Conservation (phyloP, 441 rosid species). For the Euphorbia corollata region DNA sequence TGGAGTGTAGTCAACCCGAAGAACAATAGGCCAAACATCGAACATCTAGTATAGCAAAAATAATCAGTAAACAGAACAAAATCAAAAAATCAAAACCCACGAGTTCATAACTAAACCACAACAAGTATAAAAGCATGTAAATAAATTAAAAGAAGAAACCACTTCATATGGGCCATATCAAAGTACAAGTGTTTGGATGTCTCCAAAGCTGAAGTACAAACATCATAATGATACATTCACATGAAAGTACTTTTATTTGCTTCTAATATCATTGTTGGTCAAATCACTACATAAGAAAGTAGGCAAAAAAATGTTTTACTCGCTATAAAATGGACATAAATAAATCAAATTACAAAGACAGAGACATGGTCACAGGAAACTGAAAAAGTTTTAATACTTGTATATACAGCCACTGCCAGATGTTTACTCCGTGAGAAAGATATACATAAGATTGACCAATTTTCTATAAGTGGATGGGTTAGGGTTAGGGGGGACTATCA, state of each 20-base stretch:
- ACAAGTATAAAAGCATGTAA: not conserved
- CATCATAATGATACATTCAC: not conserved
- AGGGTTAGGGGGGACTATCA: not conserved
- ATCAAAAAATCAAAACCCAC: slow-evolving; percentile 1
- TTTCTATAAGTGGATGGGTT: not conserved
- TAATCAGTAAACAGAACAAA: slow-evolving; percentile 29
- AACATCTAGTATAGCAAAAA: slow-evolving; percentile 60
- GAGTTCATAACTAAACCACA: not conserved
- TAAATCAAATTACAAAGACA: not conserved
- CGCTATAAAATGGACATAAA: not conserved
- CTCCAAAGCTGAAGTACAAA: not conserved
- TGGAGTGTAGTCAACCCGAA: slow-evolving; percentile 93
- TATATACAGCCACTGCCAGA: not conserved
- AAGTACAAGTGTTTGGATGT: not conserved
- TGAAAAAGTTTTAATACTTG: too few relatives aligned
- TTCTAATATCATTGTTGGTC: not conserved
- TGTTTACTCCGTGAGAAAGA: not conserved
- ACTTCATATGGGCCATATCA: slow-evolving; percentile 8
- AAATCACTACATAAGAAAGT: not conserved
- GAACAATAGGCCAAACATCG: slow-evolving; percentile 71
- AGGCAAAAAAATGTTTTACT: not conserved
- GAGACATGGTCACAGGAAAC: too few relatives aligned
- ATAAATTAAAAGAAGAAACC: not conserved
- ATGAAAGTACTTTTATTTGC: not conserved
- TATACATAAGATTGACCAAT: not conserved